Evolutionary conservation across 2,329 filamentous ascomycete species (phyloP), one percentile per base, ranked within the genome.

Genomic region (Arachnomyces sp.): DNA sequence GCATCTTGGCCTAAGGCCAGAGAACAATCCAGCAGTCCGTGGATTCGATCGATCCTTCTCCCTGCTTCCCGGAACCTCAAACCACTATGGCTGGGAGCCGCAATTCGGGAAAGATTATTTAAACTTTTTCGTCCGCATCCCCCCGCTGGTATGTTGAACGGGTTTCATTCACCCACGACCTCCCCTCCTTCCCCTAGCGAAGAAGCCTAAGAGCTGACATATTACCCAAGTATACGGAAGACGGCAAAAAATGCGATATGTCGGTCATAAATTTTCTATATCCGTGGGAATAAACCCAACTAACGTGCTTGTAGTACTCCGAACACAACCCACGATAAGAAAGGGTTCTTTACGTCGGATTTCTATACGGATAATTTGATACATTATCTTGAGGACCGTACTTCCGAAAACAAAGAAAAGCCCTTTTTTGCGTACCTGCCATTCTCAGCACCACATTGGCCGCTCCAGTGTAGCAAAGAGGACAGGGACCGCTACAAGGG

Each of bases 361-460:
- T 44, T 46, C 12, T 62, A 56, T 36, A 51, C 55, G 2, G 49
- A 55, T 14, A 54, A 54, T 31, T 29, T 60, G 34, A 49, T 55
- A 16, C 36, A 49, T 1, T 61, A 52, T 32, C 40, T 63, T 4
- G 39, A 51, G 15, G 60, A 61, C 7, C 55, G 60, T 8, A 52
- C 57, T 2, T 57, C 55, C 34, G 51, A 56, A 6, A 53, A 62
- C 8, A 60, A 63, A 13, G 52, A 60, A 36, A 55, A 65, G 29
- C 68, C 69, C 0, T 72, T 73, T 59, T 73, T 73, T 46, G 65
- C 60, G 1, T 73, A 70, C 43, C 60, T 67, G 1, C 61, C 71
- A 0, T 73, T 69, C 50, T 69, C 69, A 2, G 71, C 70, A 4
- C 71, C 71, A 0, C 72, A 75, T 48, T 75, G 72, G 71, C 72